Evolutionary conservation across 805 yeast genomes (phyloP), one percentile per base, ranked within the genome.

Genomic region (Candida taoyuanica): DNA sequence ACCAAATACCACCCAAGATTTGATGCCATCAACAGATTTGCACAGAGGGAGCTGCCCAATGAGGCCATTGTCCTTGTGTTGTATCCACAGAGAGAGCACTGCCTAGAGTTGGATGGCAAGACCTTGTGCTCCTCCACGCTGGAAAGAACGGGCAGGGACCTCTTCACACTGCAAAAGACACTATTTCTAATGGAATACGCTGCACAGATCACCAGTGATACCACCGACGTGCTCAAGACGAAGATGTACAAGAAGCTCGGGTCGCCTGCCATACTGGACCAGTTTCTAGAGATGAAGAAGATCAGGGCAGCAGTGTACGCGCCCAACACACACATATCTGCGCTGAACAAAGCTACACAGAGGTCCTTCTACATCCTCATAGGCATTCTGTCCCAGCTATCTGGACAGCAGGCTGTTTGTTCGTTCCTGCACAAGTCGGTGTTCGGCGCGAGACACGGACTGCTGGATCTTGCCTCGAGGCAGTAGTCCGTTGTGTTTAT

Each of bases 331-430:
- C 24, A 21, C 9, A 21, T 21, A 21, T 21, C 7, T 21, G 24
- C 9, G 11, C 28, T 14, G 8, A 18, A 21, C 14, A 19, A 24
- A 17, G 17, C 23, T 9, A 25, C 33, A 0, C 48, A 39, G 28
- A 40, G 39, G 19, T 37, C 52, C 8, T 36, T 59, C 13, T 42
- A 42, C 34, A 52, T 49, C 4, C 28, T 57, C 13, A 43, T 60
- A 11, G 65, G 64, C 6, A 40, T 53, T 17, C 16, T 60, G 14
- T 39, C 47, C 5, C 36, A 39, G 8, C 29, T 40, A 5, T 44
- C 54, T 32, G 56, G 55, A 4, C 41, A 42, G 8, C 32, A 39
- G 7, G 32, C 25, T 5, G 55, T 61, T 4, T 18, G 37, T 4
- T 15, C 32, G 15, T 53, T 58, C 24, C 42, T 59, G 9, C 34